These are phyloP conservation scores for Pezicula carpinea DNA, from an alignment of 2,329 filamentous ascomycete species.

Conservation along the genomic window DNA sequence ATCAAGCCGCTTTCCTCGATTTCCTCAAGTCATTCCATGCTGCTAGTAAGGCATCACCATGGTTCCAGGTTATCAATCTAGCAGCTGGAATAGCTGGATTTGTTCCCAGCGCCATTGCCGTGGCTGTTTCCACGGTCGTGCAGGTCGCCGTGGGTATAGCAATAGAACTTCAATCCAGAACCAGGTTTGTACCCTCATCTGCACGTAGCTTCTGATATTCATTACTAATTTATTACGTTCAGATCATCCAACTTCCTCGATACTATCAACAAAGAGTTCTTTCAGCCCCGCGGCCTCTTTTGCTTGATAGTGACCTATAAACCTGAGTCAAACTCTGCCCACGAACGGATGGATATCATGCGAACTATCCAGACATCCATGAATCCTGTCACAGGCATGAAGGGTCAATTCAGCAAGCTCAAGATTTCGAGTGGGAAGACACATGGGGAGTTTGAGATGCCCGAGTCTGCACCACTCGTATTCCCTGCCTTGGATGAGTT, in stretches of 20 bases:
- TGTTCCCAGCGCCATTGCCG: conserved; percentile 34
- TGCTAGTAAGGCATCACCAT: conserved; percentile 33
- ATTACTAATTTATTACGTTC: conserved; percentile 4
- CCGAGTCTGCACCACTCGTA: conserved; percentile 34
- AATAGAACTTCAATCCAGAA: conserved; percentile 28
- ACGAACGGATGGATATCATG: conserved; percentile 29
- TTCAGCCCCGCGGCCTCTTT: conserved; percentile 51
- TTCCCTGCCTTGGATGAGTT: conserved; percentile 33
- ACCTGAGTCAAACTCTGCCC: conserved; percentile 28
- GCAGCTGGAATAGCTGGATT: conserved; percentile 34
- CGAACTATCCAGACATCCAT: conserved; percentile 31
- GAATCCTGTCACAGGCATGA: conserved; percentile 14
- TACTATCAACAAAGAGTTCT: conserved; percentile 50
- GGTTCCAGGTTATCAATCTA: conserved; percentile 37
- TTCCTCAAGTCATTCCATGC: conserved; percentile 44
- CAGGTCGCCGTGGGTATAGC: conserved; percentile 37
- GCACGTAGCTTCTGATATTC: background rate
- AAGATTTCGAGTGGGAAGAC: conserved; percentile 32
- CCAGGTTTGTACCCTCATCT: conserved; percentile 11
- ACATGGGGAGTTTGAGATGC: conserved; percentile 32
- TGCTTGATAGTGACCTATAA: conserved; percentile 51
- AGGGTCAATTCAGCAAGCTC: conserved; percentile 27
- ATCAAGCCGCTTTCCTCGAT: conserved; percentile 41
- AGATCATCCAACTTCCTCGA: conserved; percentile 48
- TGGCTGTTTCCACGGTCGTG: conserved; percentile 39